phyloP scores from a whole-genome alignment of 306 rosid genomes.

The Phaseolus lunatus region DNA sequence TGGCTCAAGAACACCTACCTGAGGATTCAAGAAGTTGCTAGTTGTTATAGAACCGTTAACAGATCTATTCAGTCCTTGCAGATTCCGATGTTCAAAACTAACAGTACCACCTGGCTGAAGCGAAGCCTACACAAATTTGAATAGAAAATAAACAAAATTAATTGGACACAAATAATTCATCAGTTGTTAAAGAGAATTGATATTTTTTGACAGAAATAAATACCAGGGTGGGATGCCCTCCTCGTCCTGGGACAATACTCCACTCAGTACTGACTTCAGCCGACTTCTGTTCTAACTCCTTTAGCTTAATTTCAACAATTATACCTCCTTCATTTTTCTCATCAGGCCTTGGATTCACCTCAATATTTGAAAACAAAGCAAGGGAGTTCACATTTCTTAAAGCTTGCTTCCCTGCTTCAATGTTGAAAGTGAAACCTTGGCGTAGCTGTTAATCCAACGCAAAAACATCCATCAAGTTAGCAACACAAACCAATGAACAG shows the following conservation, averaged over 20 bases:
- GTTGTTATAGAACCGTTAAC: constrained; percentile 81
- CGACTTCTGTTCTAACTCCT: constrained; percentile 89
- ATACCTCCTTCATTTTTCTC: constrained; percentile 96
- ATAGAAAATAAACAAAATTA: constrained; percentile 37
- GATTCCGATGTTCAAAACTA: constrained; percentile 84
- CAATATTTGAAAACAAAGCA: constrained; percentile 91
- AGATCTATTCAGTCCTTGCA: constrained; percentile 87
- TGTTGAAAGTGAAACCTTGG: constrained; percentile 79
- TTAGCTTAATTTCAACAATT: constrained; percentile 88
- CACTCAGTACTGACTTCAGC: constrained; percentile 97
- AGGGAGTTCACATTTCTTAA: constrained; percentile 88
- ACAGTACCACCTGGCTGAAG: constrained; percentile 97
- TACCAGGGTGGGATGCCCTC: constrained; percentile 95
- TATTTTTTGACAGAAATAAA: constrained; percentile 40
- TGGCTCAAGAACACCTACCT: constrained; percentile 68
- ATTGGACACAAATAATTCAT: not conserved
- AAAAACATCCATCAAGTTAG: constrained; percentile 51
- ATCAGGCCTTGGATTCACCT: constrained; percentile 95
- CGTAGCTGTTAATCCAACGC: constrained; percentile 67
- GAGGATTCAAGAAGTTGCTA: constrained; percentile 86
- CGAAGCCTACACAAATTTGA: constrained; percentile 74
- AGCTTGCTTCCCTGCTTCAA: constrained; percentile 99
- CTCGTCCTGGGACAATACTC: constrained; percentile 97
- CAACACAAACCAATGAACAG: constrained; percentile 8
- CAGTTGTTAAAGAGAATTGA: not conserved